Base-by-base conservation (phyloP, 192 early-diverging fungal species). In the Chytriomyces sp. region DNA sequence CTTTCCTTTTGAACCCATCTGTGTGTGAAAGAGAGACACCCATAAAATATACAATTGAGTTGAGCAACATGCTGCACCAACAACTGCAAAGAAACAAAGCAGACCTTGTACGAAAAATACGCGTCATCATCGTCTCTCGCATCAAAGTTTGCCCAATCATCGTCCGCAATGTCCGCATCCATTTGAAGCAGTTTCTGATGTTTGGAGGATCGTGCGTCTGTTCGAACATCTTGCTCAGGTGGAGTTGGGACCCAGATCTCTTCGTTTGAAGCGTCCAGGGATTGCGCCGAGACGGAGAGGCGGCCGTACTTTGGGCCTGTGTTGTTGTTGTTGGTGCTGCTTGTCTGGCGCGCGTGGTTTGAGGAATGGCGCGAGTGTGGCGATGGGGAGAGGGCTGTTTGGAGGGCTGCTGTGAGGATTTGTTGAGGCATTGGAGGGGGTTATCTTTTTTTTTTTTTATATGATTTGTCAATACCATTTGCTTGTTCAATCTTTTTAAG, bases 231-330 rank as follows among this genome's bases (percentile, higher is more conserved):
- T 44, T 10, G 11, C n/a, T 26, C 16, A 35, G 62, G 45, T 5
- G 24, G n/a, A 11, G 61, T 20, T 26, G 60, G 61, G 45, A 23
- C 44, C 72, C 72, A 75, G 26, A 75, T 75, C 63, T 75, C 72
- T 61, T 75, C 72, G 72, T 61, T 48, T 10, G 26, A 44, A 57
- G 53, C 53, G 53, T 57, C 53, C 1, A 57, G 53, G 1, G 53
- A 57, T 20, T 13, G 16, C 53, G 53, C 53, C 53, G 53, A n/a
- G 13, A 20, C 53, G 13, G 16, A 20, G 16, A 57, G 53, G 13
- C 16, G 16, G 64, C 26, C 26, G 64, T 28, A 64, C 64, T 11
- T 26, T 13, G 2, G 4, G 64, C 64, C 64, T 1, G 18, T 43
- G 64, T 64, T 23, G 64, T 16, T 23, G 18, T 16, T 23, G 16